Base-by-base conservation (phyloP, 2,329 filamentous ascomycete species). In the Gnomoniopsis smithogilvyi region DNA sequence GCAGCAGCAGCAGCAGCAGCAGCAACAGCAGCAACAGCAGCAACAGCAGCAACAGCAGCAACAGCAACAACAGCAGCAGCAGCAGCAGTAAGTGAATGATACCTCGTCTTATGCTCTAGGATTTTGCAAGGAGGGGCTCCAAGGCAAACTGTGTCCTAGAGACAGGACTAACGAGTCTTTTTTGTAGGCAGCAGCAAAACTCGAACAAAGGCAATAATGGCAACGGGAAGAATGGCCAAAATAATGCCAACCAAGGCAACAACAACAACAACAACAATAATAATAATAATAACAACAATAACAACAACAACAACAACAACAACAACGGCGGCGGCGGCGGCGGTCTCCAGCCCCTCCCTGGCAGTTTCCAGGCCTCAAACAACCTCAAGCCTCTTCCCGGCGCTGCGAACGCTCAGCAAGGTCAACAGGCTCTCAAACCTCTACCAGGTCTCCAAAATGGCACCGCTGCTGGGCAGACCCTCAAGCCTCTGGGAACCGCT, bases 331-430 rank as follows among this genome's bases (percentile, higher is more conserved):
- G 30, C 10, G 49, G 41, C 45, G 51, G 30, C 0, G n/a, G 50
- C 30, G 41, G 50, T 15, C 59, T 61, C 4, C 54, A 59, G 56
- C 49, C 59, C 48, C 59, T 61, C 2, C 59, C 59, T 14, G 59
- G 59, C 46, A 30, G 38, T 12, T 45, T 58, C 17, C n/a, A 51
- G 43, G 34, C 26, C 21, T 36, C 34, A 19, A 19, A 26, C 2
- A 46, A 46, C 3, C 38, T 61, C 15, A 33, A 61, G 47, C 59
- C 50, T 3, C 56, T 61, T 7, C 55, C 55, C 6, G 59, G 59
- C 45, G 50, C 55, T 10, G 48, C 47, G 10, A 24, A 15, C 36
- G 14, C 19, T 2, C 6, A 17, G 11, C 15, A 24, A 15, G 15
- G 36, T 8, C 51, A 45, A n/a, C 51, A 53, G 24, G 41, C n/a